Base-by-base conservation (phyloP, 176 grass and related monocot species). In the Oryza australiensis region DNA sequence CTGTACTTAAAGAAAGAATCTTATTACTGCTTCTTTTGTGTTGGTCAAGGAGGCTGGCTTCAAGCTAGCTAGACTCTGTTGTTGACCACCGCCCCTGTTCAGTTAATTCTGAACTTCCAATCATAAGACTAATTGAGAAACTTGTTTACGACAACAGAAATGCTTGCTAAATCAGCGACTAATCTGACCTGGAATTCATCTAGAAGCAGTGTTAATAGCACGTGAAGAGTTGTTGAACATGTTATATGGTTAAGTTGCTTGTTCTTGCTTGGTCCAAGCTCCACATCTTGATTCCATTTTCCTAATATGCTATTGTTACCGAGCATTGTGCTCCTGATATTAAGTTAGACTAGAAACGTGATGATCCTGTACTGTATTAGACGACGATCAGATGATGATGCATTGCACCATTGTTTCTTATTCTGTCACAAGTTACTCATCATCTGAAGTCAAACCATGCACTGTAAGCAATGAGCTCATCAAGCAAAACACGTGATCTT, bases 51-150 rank as follows among this genome's bases (percentile, higher is more conserved):
- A 15, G 65, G 37, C 45, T 9, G 20, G 22, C 26, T 29, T 49
- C 27, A 70, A 63, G 33, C 20, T 63, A 70, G 35, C 15, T 64
- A 78, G 2, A 13, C 28, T 62, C 22, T 24, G 29, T 28, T 89
- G 87, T 35, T 89, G 87, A 76, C 71, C 20, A 20, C 15, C 29
- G 53, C 64, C 62, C 46, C 40, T 66, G 77, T 8, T 74, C 79
- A 42, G 16, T 62, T 35, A 35, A 35, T 35, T 67, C 51, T 66
- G 8, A 71, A 38, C 34, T 70, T 69, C 76, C 40, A 89, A 75
- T 75, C 45, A 48, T 64, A 24, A 28, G 12, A 75, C 68, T 59
- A 46, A 49, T 16, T 22, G 12, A 22, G 18, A 46, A 68, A 27
- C 16, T 35, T 32, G 24, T 55, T 24, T 35, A 40, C 16, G 67